Evolutionary conservation across 2,329 filamentous ascomycete genomes (phyloP), one percentile per base, ranked within the genome.

Genomic region (Fusarium chaquense): DNA sequence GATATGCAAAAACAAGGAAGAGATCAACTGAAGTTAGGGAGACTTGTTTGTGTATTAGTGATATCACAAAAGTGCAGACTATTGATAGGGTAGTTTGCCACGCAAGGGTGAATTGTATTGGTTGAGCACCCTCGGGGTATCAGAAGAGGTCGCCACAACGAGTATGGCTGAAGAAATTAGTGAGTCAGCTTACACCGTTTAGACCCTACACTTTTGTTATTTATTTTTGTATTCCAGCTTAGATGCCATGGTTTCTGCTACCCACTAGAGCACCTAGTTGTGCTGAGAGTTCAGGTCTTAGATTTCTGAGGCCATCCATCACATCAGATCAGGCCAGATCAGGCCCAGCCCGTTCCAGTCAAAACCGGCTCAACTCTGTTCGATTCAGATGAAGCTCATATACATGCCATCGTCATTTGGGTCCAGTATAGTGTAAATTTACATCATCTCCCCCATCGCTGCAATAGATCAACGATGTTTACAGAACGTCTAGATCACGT

Each of bases 1-100:
- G 30, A 15, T n/a, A 40, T 32, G 22, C 26, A 33, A 50, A 53
- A 41, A 56, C 24, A 51, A 36, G 38, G 30, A 36, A 24, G 15
- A 36, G 30, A 24, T 20, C 26, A 40, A 64, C 22, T 24, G 33
- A 47, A 33, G 22, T 35, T 22, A 40, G 20, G n/a, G 24, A 55
- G 15, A 26, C 5, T 49, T 24, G 22, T 38, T 58, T 47, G 61
- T 38, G 56, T 54, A 60, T 26, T 62, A 47, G 49, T 62, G 52
- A 59, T 45, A 40, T 62, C 33, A 40, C 38, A 40, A 38, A 46
- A 38, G 20, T 12, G 38, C 43, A 13, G n/a, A 28, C n/a, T 9
- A n/a, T 22, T 40, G 22, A 40, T 22, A 40, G n/a, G 22, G 12
- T 20, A 24, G 9, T 51, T 51, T 51, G 49, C 49, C 49, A 51